phyloP scores from a whole-genome alignment of 2,329 filamentous ascomycete species.

The Beauveria caledonica region DNA sequence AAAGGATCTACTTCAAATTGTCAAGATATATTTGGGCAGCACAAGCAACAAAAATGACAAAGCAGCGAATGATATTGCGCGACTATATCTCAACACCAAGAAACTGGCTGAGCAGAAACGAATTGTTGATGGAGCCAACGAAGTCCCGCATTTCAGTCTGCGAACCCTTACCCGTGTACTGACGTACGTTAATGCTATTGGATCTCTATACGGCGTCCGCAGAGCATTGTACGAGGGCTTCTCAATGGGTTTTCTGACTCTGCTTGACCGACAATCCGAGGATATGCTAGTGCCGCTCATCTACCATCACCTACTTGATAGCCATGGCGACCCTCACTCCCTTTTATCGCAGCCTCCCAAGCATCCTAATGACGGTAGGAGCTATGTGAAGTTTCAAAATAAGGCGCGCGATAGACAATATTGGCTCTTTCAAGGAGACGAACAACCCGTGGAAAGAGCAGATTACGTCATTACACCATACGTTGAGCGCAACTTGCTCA shows the following conservation, averaged over 20 bases:
- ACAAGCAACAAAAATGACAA: constrained; percentile 63
- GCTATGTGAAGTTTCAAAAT: constrained; percentile 72
- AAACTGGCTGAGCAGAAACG: constrained; percentile 70
- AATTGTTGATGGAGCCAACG: constrained; percentile 88
- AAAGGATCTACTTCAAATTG: constrained; percentile 79
- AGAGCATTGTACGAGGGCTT: constrained; percentile 90
- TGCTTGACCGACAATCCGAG: constrained; percentile 77
- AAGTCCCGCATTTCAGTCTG: constrained; percentile 94
- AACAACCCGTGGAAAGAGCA: constrained; percentile 57
- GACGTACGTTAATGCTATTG: constrained; percentile 78
- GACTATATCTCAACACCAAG: constrained; percentile 84
- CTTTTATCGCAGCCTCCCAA: constrained; percentile 72
- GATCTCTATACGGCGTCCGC: constrained; percentile 74
- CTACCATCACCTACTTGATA: constrained; percentile 67
- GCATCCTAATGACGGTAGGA: constrained; percentile 64
- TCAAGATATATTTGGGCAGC: constrained; percentile 76
- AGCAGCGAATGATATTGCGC: constrained; percentile 71
- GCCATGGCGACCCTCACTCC: constrained; percentile 56
- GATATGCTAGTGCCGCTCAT: constrained; percentile 71
- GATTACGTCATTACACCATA: constrained; percentile 97
- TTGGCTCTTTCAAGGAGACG: constrained; percentile 73
- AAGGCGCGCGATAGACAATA: constrained; percentile 63
- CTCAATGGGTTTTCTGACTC: constrained; percentile 93
- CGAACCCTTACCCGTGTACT: constrained; percentile 86
- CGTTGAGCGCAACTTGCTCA: constrained; percentile 88